Evolutionary conservation across 2,329 filamentous ascomycete genomes (phyloP), one percentile per base, ranked within the genome.

Genomic region (Scleromitrula shiraiana): DNA sequence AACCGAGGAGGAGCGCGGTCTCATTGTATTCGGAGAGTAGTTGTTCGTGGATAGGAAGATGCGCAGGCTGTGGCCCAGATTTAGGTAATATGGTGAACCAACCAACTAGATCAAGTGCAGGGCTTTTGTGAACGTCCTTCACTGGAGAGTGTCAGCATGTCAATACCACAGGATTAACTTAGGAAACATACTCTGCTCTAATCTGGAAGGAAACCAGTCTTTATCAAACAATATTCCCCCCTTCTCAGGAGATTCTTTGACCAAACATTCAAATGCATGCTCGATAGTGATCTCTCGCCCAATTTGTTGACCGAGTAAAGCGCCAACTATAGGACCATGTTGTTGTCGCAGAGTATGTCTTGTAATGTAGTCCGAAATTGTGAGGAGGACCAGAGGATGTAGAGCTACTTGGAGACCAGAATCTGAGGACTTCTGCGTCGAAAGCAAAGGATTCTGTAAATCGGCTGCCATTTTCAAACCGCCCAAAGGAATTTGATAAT

Each of bases 351-450:
- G 76, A 1, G 83, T 87, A 67, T 95, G 90, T 51, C 93, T 81
- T 50, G 91, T 95, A 65, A 97, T 89, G 66, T 95, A 94, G 68
- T 98, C 93, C 58, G 91, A 95, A 61, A 98, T 93, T 56, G 86
- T 94, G 68, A 98, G 86, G 56, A 97, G 84, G 44, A 95, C 90
- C 41, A 98, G 82, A 22, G 93, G 93, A 62, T 98, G 93, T 15
- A 98, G 80, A 59, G 89, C 81, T 48, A 89, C 80, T 55, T 88
- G 83, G 37, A 94, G 79, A 42, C 81, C 80, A 17, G 83, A 83
- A 42, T 62, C 62, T 9, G 77, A 76, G 56, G 80, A 75, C 67
- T 81, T 84, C 60, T 80, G 75, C 50, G 73, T 74, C 5, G 83
- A 86, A 39, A 88, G 64, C 53, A 87, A 73, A 45, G 80, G 70